A percentile compares a stretch with the other conserved stretches of the same genome.
Evolutionary conservation across 1,284 basidiomycete species (phyloP).

Genomic region (Hymenochaete sp.): DNA sequence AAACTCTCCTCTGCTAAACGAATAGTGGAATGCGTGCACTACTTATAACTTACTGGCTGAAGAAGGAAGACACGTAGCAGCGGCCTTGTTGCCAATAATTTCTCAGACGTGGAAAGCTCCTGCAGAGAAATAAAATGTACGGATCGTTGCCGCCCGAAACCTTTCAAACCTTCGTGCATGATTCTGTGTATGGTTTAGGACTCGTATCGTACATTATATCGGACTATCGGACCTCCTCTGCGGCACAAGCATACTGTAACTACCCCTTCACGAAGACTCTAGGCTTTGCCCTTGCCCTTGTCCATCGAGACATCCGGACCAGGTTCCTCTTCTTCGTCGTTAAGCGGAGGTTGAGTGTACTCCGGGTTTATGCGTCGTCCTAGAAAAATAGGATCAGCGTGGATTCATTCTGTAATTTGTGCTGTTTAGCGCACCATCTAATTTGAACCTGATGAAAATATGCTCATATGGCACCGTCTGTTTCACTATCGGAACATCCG

Average conservation of each 20-base stretch:
- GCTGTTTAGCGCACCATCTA: constrained; percentile 40
- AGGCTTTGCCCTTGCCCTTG: constrained; percentile 43
- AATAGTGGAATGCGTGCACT: constrained; percentile 60
- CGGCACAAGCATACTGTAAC: no score
- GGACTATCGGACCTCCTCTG: no score
- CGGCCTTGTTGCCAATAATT: constrained; percentile 69
- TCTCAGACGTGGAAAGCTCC: constrained; percentile 35
- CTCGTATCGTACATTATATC: no score
- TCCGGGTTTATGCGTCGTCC: constrained; percentile 38
- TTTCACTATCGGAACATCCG: constrained; percentile 35
- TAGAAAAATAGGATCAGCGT: constrained; percentile 8
- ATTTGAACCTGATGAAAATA: constrained; percentile 56
- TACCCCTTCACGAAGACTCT: no score
- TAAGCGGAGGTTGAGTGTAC: constrained; percentile 33
- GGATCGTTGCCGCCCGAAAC: no score
- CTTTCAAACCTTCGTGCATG: no score
- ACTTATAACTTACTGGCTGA: constrained; percentile 91
- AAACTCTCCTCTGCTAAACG: not conserved
- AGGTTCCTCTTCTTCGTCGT: constrained; percentile 38
- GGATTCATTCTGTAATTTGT: constrained; percentile 9
- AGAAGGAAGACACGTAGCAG: constrained; percentile 86
- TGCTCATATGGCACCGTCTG: constrained; percentile 56
- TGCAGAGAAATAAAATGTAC: no score
- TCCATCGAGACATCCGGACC: constrained; percentile 21
- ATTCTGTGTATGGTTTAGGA: no score